A percentile compares a stretch with the other conserved stretches of the same genome.
phyloP scores from a whole-genome alignment of 2,329 filamentous ascomycete species.

The Monosporascus sp. region DNA sequence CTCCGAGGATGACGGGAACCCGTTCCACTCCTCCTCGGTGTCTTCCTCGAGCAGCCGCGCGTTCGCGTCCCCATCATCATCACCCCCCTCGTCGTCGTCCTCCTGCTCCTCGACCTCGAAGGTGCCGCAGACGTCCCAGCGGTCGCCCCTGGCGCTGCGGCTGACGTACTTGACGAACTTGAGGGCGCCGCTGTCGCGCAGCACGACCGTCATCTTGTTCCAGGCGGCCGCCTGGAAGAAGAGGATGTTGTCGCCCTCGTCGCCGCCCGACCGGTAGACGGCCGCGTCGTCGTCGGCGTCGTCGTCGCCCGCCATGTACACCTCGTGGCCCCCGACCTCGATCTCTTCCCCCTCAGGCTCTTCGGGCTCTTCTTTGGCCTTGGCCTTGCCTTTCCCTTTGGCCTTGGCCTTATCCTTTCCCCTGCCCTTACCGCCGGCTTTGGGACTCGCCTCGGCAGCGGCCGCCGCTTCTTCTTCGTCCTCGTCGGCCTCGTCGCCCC shows the following conservation, averaged over 20 bases:
- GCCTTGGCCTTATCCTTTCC: slow-evolving; percentile 25
- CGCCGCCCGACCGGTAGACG: slow-evolving; percentile 73
- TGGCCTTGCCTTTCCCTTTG: slow-evolving; percentile 25
- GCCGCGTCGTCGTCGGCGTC: slow-evolving; percentile 71
- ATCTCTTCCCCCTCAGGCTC: slow-evolving; percentile 33
- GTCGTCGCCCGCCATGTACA: slow-evolving; percentile 91
- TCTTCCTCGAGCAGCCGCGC: slow-evolving; percentile 33
- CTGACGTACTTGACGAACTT: slow-evolving; percentile 97
- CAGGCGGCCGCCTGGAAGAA: slow-evolving; percentile 64
- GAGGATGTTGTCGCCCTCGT: slow-evolving; percentile 63
- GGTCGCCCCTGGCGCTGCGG: slow-evolving; percentile 72
- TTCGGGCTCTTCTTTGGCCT: slow-evolving; percentile 21
- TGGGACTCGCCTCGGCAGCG: slow-evolving; percentile 29
- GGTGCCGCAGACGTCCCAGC: slow-evolving; percentile 83
- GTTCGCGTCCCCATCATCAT: slow-evolving; percentile 27
- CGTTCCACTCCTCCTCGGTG: slow-evolving; percentile 53
- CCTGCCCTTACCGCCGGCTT: slow-evolving; percentile 27
- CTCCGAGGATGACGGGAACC: slow-evolving; percentile 39
- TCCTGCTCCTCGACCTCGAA: slow-evolving; percentile 64
- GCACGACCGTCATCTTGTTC: slow-evolving; percentile 88
- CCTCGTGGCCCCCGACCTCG: slow-evolving; percentile 72
- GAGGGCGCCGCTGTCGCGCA: slow-evolving; percentile 79
- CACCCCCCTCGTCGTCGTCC: slow-evolving; percentile 33
- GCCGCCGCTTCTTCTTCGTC: slow-evolving; percentile 43
- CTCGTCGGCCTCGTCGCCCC: slow-evolving; percentile 66